phyloP scores from a whole-genome alignment of 202 grass and related monocot genomes.

The Hordeum pubiflorum region DNA sequence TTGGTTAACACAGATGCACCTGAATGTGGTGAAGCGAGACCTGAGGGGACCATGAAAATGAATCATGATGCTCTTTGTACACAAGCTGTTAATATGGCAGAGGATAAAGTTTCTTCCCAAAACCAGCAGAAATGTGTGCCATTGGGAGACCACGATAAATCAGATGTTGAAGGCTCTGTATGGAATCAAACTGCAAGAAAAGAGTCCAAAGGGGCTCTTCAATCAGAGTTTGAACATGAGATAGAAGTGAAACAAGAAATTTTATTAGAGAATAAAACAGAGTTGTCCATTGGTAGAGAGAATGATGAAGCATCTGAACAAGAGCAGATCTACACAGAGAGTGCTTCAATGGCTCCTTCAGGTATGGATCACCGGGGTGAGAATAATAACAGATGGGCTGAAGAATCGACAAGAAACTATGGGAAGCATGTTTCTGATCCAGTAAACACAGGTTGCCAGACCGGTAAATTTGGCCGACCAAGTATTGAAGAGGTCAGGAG shows the following conservation, averaged over 20 bases:
- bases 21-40: constrained; percentile 18
- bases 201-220: constrained; percentile 24
- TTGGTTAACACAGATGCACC: constrained; percentile 15
- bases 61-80: constrained; percentile 6
- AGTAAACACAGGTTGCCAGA: background rate
- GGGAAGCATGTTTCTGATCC: constrained; percentile 22
- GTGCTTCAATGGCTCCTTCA: constrained; percentile 13
- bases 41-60: background rate
- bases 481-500: constrained; percentile 39
- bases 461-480: constrained; percentile 31
- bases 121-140: constrained; percentile 7
- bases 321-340: constrained; percentile 11
- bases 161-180: constrained; percentile 15
- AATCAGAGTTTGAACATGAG: background rate
- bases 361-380: constrained; percentile 5
- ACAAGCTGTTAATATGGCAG: background rate
- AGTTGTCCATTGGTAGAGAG: constrained; percentile 5
- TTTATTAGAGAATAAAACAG: constrained; percentile 26
- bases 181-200: constrained; percentile 18
- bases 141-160: constrained; percentile 4
- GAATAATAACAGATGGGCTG: constrained; percentile 19
- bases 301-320: constrained; percentile 26
- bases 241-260: constrained; percentile 28
- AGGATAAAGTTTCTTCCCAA: background rate
- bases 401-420: constrained; percentile 24